Evolutionary conservation across 805 yeast species (phyloP).

Genomic region (Zygosaccharomyces bailii): DNA sequence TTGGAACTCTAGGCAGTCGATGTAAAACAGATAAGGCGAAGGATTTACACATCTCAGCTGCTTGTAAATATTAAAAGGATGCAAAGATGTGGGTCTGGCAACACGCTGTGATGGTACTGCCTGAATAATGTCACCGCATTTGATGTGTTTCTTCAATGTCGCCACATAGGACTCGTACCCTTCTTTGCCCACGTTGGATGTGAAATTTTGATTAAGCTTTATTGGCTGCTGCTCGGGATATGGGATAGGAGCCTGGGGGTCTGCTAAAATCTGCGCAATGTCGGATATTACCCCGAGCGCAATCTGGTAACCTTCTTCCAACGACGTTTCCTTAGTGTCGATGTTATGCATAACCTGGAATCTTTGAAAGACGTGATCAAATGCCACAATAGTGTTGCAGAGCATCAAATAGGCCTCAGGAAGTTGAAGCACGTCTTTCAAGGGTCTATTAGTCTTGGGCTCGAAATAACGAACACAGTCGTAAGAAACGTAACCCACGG

Average conservation of each 20-base stretch:
- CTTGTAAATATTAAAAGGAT: slow-evolving; percentile 94
- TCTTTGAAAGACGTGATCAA: slow-evolving; percentile 91
- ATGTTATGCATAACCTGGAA: slow-evolving; percentile 87
- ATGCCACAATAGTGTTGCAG: slow-evolving; percentile 84
- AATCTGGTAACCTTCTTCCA: slow-evolving; percentile 44
- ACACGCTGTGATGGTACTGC: slow-evolving; percentile 98
- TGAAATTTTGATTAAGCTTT: slow-evolving; percentile 60
- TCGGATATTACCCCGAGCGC: slow-evolving; percentile 59
- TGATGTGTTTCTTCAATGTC: slow-evolving; percentile 71
- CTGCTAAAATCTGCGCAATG: slow-evolving; percentile 48
- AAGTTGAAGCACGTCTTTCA: slow-evolving; percentile 74
- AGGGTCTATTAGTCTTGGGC: slow-evolving; percentile 73
- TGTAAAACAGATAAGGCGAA: slow-evolving; percentile 92
- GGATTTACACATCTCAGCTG: slow-evolving; percentile 96
- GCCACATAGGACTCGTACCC: slow-evolving; percentile 87
- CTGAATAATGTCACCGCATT: slow-evolving; percentile 91
- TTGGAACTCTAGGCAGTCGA: slow-evolving; percentile 89
- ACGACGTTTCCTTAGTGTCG: slow-evolving; percentile 39
- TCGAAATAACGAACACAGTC: slow-evolving; percentile 97
- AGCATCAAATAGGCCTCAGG: slow-evolving; percentile 95
- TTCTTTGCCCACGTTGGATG: slow-evolving; percentile 87
- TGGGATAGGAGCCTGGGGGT: slow-evolving; percentile 43
- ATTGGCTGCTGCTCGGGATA: slow-evolving; percentile 77
- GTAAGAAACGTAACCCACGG: slow-evolving; percentile 91
- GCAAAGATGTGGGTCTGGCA: slow-evolving; percentile 89